Conservation (phyloP, 1,284 basidiomycete genomes). For the Ganoderma boninense region DNA sequence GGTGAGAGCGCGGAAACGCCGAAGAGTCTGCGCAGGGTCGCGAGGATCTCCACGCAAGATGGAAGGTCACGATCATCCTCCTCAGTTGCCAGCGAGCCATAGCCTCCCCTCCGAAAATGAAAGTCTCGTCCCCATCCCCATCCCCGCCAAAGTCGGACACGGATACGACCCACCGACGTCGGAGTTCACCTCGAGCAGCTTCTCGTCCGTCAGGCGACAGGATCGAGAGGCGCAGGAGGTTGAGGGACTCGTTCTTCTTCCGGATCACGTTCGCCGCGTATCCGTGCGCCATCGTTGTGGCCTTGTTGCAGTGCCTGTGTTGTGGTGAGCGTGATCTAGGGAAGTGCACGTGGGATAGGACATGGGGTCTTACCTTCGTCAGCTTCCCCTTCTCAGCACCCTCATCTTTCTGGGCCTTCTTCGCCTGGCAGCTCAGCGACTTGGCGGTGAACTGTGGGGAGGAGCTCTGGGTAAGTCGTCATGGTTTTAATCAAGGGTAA, state of each 20-base stretch:
- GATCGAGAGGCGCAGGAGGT: conserved; percentile 87
- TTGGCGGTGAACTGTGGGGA: conserved; percentile 90
- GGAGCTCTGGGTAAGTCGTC: conserved; percentile 24
- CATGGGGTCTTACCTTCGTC: conserved; percentile 78
- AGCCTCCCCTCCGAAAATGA: conserved; percentile 23
- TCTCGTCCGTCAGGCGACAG: conserved; percentile 35
- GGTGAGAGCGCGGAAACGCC: conserved; percentile 42
- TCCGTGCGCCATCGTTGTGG: conserved; percentile 97
- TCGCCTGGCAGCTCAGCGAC: conserved; percentile 89
- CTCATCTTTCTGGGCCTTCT: conserved; percentile 97
- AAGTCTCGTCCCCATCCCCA: conserved; percentile 34
- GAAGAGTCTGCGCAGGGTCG: conserved; percentile 64
- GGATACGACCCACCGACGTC: conserved; percentile 47
- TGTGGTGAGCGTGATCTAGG: not conserved
- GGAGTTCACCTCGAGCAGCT: conserved; percentile 30
- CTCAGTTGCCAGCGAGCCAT: conserved; percentile 38
- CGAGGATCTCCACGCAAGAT: conserved; percentile 58
- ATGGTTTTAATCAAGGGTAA: conserved; percentile 9
- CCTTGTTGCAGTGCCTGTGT: conserved; percentile 93
- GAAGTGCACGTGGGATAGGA: not conserved
- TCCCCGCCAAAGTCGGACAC: conserved; percentile 59
- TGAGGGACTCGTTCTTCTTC: conserved; percentile 96
- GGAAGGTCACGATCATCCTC: conserved; percentile 53
- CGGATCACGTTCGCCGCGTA: conserved; percentile 98
- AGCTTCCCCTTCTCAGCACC: conserved; percentile 84